phyloP scores from a whole-genome alignment of 2,329 filamentous ascomycete genomes.

The Stagonosporopsis cucurbitacearum region DNA sequence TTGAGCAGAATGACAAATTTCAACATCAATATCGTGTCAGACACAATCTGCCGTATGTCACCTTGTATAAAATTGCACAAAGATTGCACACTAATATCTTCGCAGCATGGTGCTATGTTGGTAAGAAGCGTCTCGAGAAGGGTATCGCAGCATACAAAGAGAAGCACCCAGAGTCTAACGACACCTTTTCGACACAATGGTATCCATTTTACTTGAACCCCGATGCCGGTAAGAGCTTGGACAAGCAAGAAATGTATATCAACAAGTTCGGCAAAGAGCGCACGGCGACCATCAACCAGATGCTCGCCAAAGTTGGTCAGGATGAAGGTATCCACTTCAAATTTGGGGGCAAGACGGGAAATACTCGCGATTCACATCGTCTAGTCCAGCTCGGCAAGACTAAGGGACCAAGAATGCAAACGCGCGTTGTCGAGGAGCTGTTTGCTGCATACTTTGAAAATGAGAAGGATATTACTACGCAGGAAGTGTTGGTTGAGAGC shows the following conservation, averaged over 20 bases:
- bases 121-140: slow-evolving; percentile 74
- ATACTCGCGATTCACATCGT: slow-evolving; percentile 80
- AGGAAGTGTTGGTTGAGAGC: slow-evolving; percentile 49
- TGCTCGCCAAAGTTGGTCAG: slow-evolving; percentile 64
- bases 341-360: slow-evolving; percentile 74
- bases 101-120: slow-evolving; percentile 69
- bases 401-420: slow-evolving; percentile 59
- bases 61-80: slow-evolving; percentile 6
- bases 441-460: slow-evolving; percentile 55
- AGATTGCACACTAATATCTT: background rate
- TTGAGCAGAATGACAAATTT: slow-evolving; percentile 61
- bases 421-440: slow-evolving; percentile 49
- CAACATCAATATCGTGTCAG: slow-evolving; percentile 76
- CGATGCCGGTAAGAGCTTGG: slow-evolving; percentile 60
- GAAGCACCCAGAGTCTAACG: slow-evolving; percentile 63
- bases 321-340: slow-evolving; percentile 75
- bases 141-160: slow-evolving; percentile 73
- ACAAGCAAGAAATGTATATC: slow-evolving; percentile 65
- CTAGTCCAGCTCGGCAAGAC: slow-evolving; percentile 69
- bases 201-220: slow-evolving; percentile 83
- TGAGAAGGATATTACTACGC: slow-evolving; percentile 56
- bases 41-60: slow-evolving; percentile 75
- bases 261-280: slow-evolving; percentile 70
- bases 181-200: slow-evolving; percentile 78
- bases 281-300: slow-evolving; percentile 61